Conservation (phyloP, 1,284 basidiomycete genomes). For the Taiwanofungus camphoratus region DNA sequence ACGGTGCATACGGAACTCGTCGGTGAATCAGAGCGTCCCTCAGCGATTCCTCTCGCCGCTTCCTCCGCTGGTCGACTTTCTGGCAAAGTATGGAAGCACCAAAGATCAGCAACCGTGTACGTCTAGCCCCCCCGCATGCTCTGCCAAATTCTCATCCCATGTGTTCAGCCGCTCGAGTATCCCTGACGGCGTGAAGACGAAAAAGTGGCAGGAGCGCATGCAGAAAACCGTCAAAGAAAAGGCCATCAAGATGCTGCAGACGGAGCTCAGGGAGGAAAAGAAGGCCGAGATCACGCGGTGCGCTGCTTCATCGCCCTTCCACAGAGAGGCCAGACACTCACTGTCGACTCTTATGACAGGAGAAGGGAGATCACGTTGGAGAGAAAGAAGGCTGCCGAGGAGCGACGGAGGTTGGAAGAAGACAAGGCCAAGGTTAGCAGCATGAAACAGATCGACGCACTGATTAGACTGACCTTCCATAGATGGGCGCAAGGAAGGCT, state of each 20-base stretch:
- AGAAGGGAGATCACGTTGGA: slow-evolving; percentile 62
- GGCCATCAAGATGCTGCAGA: slow-evolving; percentile 67
- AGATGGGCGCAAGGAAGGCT: slow-evolving; percentile 78
- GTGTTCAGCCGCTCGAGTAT: slow-evolving; percentile 58
- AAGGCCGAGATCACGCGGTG: slow-evolving; percentile 58
- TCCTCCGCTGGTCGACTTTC: slow-evolving; percentile 59
- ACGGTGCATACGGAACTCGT: background rate
- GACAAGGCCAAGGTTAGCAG: slow-evolving; percentile 59
- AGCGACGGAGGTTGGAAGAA: slow-evolving; percentile 63
- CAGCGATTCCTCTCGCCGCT: slow-evolving; percentile 36
- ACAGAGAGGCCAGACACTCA: slow-evolving; percentile 3
- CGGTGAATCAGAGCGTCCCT: slow-evolving; percentile 5
- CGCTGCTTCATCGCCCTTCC: slow-evolving; percentile 15
- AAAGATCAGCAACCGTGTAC: slow-evolving; percentile 60
- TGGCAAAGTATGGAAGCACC: slow-evolving; percentile 63
- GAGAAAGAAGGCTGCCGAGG: slow-evolving; percentile 65
- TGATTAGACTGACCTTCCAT: slow-evolving; percentile 2
- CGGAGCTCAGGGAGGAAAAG: slow-evolving; percentile 73
- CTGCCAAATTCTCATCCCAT: background rate
- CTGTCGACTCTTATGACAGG: slow-evolving; percentile 30
- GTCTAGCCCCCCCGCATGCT: slow-evolving; percentile 16
- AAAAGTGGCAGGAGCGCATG: slow-evolving; percentile 64
- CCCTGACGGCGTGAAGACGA: slow-evolving; percentile 59
- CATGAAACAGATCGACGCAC: background rate
- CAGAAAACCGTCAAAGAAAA: slow-evolving; percentile 54